A percentile compares a stretch with the other conserved stretches of the same genome.
phyloP scores from a whole-genome alignment of 1,139 yeast species.

The Pichia sp. region DNA sequence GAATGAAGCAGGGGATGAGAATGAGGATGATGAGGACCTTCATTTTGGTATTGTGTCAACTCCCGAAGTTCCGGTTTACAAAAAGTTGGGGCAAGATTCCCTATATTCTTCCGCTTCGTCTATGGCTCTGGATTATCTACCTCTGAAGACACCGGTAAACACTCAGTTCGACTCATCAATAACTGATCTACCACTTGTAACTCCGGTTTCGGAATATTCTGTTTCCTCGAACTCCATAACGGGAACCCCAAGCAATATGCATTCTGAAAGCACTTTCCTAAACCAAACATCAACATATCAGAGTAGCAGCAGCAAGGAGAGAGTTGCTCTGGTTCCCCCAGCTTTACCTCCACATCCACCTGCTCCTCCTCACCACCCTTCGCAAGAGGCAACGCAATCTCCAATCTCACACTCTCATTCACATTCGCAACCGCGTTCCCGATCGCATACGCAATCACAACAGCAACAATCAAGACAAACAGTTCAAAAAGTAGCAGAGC shows the following conservation, averaged over 20 bases:
- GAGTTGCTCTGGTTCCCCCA: not conserved
- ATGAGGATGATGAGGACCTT: constrained; percentile 9
- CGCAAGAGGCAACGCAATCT: not conserved
- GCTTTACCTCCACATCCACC: not conserved
- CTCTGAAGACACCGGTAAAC: constrained; percentile 1
- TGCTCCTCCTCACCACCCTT: constrained; percentile 4
- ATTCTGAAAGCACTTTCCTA: constrained; percentile 3
- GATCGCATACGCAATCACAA: constrained; percentile 12
- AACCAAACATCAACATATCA: constrained; percentile 8
- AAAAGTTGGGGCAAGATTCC: constrained; percentile 15
- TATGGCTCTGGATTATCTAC: constrained; percentile 8
- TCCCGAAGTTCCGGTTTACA: constrained; percentile 21
- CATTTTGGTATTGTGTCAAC: constrained; percentile 9
- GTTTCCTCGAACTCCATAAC: constrained; percentile 5
- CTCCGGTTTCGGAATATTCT: not conserved
- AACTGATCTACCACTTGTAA: not conserved
- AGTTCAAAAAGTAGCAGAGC: not conserved
- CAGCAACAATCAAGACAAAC: not conserved
- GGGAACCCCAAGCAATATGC: constrained; percentile 7
- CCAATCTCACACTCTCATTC: not conserved
- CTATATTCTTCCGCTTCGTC: constrained; percentile 8
- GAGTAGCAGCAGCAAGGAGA: constrained; percentile 2
- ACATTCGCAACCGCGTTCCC: not conserved
- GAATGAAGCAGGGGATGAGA: not conserved
- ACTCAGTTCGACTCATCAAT: not conserved